Evolutionary conservation across 2,329 filamentous ascomycete genomes (phyloP).

Genomic region (Neofusicoccum umdonicola): DNA sequence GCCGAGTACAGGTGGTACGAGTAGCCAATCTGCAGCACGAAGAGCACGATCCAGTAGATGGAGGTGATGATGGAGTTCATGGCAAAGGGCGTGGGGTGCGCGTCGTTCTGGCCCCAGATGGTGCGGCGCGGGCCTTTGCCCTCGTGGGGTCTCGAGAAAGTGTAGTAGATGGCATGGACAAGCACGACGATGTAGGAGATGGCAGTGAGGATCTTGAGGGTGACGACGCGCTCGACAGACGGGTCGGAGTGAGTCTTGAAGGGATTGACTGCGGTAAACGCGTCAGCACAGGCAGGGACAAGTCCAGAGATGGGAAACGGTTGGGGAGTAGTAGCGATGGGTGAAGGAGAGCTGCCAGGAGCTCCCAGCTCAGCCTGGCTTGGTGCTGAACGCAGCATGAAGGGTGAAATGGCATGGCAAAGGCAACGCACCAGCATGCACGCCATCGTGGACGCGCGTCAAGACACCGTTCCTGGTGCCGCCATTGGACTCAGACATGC

Average conservation of each 20-base stretch:
- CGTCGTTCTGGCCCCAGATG: slow-evolving; percentile 73
- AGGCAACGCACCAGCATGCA: slow-evolving; percentile 13
- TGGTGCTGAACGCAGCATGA: neutral
- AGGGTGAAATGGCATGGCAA: neutral
- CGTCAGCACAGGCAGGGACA: neutral
- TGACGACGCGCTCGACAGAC: slow-evolving; percentile 58
- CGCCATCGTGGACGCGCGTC: slow-evolving; percentile 15
- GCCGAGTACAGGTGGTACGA: slow-evolving; percentile 72
- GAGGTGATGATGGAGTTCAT: slow-evolving; percentile 62
- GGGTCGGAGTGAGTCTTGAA: slow-evolving; percentile 71
- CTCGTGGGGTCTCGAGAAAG: slow-evolving; percentile 62
- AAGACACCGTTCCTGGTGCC: slow-evolving; percentile 10
- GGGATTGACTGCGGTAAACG: slow-evolving; percentile 61
- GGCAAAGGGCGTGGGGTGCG: slow-evolving; percentile 69
- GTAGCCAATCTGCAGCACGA: slow-evolving; percentile 73
- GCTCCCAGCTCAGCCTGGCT: neutral
- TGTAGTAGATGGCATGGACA: slow-evolving; percentile 72
- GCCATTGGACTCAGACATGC: slow-evolving; percentile 18
- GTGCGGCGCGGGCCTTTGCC: slow-evolving; percentile 53
- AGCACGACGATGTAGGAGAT: slow-evolving; percentile 74
- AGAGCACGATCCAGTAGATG: slow-evolving; percentile 78
- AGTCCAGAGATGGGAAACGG: neutral
- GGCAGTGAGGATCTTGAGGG: slow-evolving; percentile 74
- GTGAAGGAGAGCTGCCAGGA: neutral
- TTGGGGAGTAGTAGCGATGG: neutral